Conservation (phyloP, 2,329 filamentous ascomycete species). For the Penicillium sp. region DNA sequence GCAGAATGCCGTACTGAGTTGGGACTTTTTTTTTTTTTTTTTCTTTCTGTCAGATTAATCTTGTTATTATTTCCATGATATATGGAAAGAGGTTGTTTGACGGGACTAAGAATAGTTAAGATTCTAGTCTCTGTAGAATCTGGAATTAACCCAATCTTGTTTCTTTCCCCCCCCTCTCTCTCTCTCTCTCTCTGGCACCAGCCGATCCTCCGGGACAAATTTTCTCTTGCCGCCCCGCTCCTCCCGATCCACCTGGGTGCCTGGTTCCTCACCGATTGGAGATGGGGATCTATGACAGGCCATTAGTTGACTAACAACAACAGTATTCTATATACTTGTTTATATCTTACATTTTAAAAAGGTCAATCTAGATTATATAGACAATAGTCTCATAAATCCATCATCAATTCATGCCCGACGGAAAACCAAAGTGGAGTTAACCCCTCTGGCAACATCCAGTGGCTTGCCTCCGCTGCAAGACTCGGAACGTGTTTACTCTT, state of each 20-base stretch:
- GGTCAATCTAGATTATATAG: background rate
- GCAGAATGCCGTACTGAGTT: conserved; percentile 31
- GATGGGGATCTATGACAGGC: conserved; percentile 4
- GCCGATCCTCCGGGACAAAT: conserved; percentile 34
- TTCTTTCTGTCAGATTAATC: background rate
- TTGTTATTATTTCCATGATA: background rate
- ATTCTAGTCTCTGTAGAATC: background rate
- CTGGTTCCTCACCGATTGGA: conserved; percentile 31
- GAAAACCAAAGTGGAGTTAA: conserved; percentile 20
- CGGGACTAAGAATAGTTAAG: too few relatives aligned
- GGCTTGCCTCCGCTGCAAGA: conserved; percentile 25
- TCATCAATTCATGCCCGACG: background rate
- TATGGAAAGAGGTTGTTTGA: background rate
- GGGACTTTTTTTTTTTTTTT: conserved; percentile 9
- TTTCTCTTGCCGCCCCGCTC: conserved; percentile 37
- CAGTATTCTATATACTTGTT: background rate
- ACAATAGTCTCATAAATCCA: too few relatives aligned
- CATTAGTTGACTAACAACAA: background rate
- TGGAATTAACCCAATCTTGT: background rate
- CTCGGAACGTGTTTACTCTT: conserved; percentile 17
- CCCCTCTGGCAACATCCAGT: conserved; percentile 23
- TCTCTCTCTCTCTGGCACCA: conserved; percentile 12
- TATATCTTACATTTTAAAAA: background rate
- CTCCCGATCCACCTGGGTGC: conserved; percentile 32
- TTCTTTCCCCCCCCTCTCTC: background rate